Base-by-base conservation (phyloP, 1,284 basidiomycete genomes). In the Farysia itapuensis region DNA sequence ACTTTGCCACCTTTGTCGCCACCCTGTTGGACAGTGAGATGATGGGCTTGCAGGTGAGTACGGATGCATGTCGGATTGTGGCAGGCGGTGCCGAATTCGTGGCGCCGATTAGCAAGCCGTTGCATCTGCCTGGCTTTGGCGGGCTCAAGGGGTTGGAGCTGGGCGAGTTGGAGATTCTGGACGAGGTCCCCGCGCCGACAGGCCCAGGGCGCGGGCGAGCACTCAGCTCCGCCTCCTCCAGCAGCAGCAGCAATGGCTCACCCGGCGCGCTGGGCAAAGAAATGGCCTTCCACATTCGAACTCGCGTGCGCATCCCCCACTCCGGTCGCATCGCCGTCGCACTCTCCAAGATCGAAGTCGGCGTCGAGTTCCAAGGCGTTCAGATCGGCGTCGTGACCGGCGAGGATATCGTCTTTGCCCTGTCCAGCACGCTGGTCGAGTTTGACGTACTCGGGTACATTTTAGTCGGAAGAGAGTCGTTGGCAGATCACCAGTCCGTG, bases 81-180 rank as follows among this genome's bases (percentile, higher is more conserved):
- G 54, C 68, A 2, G 68, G 68, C 5, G 68, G 66, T 7, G 52
- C 63, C n/a, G 45, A 67, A 13, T 71, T 69, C 21, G 25, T 40
- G 1, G 40, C 68, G 5, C 41, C 42, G 5, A 26, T 71, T 16
- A 34, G 47, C 29, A 71, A 71, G 46, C 32, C 43, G 12, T 45
- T 71, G 44, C n/a, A 21, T 1, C 18, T 71, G n/a, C 43, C 45
- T 1, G 66, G 66, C 12, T 39, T 71, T 2, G 64, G 64, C n/a
- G 66, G 66, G 25, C 43, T 71, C 13, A 38, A 32, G 11, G 56
- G 50, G 4, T 23, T 71, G n/a, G 30, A 30, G 4, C 37, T 69
- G n/a, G 38, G 54, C 0, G 39, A 50, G 1, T 53, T 71, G 18
- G 43, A 61, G 30, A 56, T 71, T 9, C 46, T 69, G 18, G 68